Evolutionary conservation across 106 monocot species (phyloP).

Genomic region (Ottelia alismoides): DNA sequence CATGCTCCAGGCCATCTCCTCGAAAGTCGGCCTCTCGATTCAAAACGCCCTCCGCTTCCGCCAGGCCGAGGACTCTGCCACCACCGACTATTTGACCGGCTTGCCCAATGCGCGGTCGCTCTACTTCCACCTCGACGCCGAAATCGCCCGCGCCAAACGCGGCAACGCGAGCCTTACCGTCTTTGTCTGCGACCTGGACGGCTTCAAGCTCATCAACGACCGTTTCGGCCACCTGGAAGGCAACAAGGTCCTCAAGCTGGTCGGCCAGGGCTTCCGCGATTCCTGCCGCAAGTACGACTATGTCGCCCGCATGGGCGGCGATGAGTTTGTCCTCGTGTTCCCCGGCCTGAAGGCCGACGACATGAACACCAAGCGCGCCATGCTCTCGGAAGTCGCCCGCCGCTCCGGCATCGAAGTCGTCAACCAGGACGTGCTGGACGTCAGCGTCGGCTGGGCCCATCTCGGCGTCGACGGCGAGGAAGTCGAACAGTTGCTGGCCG

Average conservation of each 20-base stretch:
- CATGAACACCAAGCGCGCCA: neutral
- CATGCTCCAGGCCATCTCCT: too few relatives aligned
- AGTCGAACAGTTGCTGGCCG: neutral
- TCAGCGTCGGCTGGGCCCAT: neutral
- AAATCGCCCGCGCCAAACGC: neutral
- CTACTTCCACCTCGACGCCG: too few relatives aligned
- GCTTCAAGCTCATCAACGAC: neutral
- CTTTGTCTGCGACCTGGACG: neutral
- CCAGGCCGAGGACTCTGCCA: too few relatives aligned
- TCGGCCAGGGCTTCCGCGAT: neutral
- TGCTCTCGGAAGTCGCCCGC: too few relatives aligned
- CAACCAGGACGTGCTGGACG: neutral
- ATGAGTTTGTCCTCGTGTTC: neutral
- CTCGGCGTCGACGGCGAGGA: neutral
- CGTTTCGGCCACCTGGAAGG: neutral
- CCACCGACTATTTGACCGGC: too few relatives aligned
- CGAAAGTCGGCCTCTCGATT: too few relatives aligned
- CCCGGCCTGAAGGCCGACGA: neutral
- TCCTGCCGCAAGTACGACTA: neutral
- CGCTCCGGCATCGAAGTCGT: neutral
- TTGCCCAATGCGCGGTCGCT: too few relatives aligned
- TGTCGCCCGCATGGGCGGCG: too few relatives aligned
- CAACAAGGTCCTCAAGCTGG: neutral
- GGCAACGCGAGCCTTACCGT: neutral
- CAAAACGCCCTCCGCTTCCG: too few relatives aligned